Evolutionary conservation across 2,329 filamentous ascomycete genomes (phyloP), one percentile per base, ranked within the genome.

Genomic region (Apiospora koreana): DNA sequence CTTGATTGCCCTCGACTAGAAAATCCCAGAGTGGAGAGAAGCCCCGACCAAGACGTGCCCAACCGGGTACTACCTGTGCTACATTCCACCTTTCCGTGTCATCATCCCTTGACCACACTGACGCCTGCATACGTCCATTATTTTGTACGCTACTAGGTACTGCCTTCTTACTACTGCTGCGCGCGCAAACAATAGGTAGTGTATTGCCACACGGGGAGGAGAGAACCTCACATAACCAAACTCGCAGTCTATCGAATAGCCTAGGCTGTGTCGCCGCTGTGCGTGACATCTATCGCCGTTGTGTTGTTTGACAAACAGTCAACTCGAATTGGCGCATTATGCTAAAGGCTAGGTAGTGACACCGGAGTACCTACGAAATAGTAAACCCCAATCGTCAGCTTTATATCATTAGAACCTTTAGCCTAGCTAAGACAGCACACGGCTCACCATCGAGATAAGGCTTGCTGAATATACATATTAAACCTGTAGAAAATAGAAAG

Each of bases 31-130:
- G 54, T 62, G 54, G 54, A 62, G 35, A 31, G 54, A n/a, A 62
- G 54, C 54, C 54, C 54, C 54, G 54, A 62, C 54, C 4, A 62
- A 35, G 41, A 62, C 16, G 31, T 31, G 54, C 54, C 54, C 54
- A 62, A 38, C 54, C 54, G 54, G 54, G 54, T 62, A 62, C 54
- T 62, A 62, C 54, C 38, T 35, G 54, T 62, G 18, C 54, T 62
- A 62, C 54, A 38, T 62, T 62, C 54, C 28, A 62, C 54, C 54
- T 12, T 62, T 31, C 54, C n/a, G 54, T 62, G 54, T 38, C 25
- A 31, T 35, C 50, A 54, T 54, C 25, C 50, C 50, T 58, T 35
- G 16, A 25, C 31, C 25, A 54, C 38, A n/a, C n/a, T n/a, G n/a
- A n/a, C n/a, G n/a, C 38, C 9, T 41, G 38, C 38, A 41, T 8